Percentiles rank a stretch among this genome's conserved stretches.
Evolutionary conservation across 306 rosid species (phyloP).

Genomic region (Casuarina equisetifolia): DNA sequence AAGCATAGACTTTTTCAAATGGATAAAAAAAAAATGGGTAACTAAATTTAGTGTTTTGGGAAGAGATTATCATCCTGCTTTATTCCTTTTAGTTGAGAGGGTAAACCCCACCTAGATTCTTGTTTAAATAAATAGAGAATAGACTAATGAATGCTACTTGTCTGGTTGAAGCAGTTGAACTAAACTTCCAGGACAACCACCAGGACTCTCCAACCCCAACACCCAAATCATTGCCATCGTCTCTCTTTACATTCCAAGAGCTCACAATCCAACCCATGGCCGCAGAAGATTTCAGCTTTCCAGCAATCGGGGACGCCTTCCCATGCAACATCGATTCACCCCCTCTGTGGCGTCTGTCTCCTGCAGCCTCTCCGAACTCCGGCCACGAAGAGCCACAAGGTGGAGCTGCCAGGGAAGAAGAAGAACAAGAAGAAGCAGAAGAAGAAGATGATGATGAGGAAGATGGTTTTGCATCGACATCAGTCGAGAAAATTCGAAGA

Average conservation of each 20-base stretch:
- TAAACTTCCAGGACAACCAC: conserved; percentile 21
- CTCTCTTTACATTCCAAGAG: conserved; percentile 13
- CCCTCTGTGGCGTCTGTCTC: conserved; percentile 45
- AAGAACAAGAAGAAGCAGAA: neutral
- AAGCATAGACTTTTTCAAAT: too few relatives aligned
- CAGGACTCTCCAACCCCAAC: conserved; percentile 29
- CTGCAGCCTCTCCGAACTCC: conserved; percentile 28
- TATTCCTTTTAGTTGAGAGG: neutral
- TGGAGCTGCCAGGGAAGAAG: conserved; percentile 6
- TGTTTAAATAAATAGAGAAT: conserved; percentile 14
- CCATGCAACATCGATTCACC: conserved; percentile 40
- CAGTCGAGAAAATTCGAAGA: conserved; percentile 14
- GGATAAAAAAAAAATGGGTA: too few relatives aligned
- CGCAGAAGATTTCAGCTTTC: conserved; percentile 49
- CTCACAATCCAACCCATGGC: conserved; percentile 36
- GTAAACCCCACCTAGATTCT: conserved; percentile 2
- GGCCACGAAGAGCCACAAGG: neutral
- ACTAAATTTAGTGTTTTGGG: too few relatives aligned
- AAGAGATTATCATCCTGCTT: too few relatives aligned
- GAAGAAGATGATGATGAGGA: conserved; percentile 4
- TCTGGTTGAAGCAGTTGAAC: conserved; percentile 44
- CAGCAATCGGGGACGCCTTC: conserved; percentile 26
- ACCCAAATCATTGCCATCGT: neutral
- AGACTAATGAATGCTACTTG: neutral
- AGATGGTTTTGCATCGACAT: conserved; percentile 8